Conservation (phyloP, 2,329 filamentous ascomycete species). For the Ophiostoma montium region DNA sequence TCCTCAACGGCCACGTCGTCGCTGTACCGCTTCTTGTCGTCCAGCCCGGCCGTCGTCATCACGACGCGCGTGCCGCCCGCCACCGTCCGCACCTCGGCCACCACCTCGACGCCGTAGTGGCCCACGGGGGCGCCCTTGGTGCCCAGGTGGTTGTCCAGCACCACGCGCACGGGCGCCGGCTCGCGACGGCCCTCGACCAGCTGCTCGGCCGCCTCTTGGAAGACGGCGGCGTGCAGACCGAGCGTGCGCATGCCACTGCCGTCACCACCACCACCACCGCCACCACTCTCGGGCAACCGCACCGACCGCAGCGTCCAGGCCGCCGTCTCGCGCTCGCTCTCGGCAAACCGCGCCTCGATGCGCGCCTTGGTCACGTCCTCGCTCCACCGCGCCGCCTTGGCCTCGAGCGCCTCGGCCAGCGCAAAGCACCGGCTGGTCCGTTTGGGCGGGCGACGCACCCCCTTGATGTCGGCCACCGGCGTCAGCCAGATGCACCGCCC, state of each 20-base stretch:
- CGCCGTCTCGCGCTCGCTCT: constrained; percentile 66
- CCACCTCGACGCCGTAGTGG: constrained; percentile 57
- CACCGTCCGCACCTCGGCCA: constrained; percentile 46
- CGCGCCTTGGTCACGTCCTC: constrained; percentile 81
- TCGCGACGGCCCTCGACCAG: constrained; percentile 50
- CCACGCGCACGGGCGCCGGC: constrained; percentile 54
- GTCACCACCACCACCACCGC: background rate
- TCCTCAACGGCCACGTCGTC: constrained; percentile 62
- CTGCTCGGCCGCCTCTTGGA: constrained; percentile 52
- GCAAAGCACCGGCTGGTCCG: constrained; percentile 58
- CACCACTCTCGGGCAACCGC: constrained; percentile 37
- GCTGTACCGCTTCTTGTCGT: constrained; percentile 55
- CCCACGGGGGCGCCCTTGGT: constrained; percentile 52
- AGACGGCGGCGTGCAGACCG: constrained; percentile 51
- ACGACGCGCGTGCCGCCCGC: constrained; percentile 24
- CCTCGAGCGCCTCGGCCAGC: constrained; percentile 63
- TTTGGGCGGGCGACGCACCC: too few relatives aligned
- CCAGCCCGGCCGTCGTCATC: constrained; percentile 45
- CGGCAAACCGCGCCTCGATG: constrained; percentile 72
- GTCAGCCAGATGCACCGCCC: constrained; percentile 54
- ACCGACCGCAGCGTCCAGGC: constrained; percentile 68
- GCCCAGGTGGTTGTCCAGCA: constrained; percentile 56
- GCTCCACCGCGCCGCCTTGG: constrained; percentile 58
- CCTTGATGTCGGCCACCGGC: constrained; percentile 37
- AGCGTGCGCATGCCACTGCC: constrained; percentile 30